Evolutionary conservation across 2,329 filamentous ascomycete genomes (phyloP).

Genomic region (Claviceps capensis): DNA sequence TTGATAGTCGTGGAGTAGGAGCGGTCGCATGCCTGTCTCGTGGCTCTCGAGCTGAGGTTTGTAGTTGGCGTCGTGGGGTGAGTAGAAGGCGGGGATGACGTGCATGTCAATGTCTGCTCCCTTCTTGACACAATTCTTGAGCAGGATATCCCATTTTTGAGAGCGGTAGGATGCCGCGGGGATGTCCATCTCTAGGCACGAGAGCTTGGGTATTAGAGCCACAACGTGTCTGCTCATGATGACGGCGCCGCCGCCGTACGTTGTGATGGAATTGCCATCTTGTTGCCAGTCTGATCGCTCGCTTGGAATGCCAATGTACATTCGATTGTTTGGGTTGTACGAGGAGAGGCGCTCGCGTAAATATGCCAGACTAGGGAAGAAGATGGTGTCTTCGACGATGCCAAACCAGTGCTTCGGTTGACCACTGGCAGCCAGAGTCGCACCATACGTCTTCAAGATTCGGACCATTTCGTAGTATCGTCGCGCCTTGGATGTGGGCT

Average conservation of each 20-base stretch:
- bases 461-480: constrained; percentile 26
- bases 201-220: constrained; percentile 19
- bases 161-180: constrained; percentile 8
- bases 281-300: constrained; percentile 29
- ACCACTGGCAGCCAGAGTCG: constrained; percentile 21
- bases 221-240: constrained; percentile 26
- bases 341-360: constrained; percentile 24
- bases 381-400: constrained; percentile 32
- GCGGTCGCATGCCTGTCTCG: constrained; percentile 26
- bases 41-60: constrained; percentile 18
- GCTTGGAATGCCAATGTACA: constrained; percentile 31
- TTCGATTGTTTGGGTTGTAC: constrained; percentile 18
- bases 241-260: constrained; percentile 31
- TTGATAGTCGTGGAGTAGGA: constrained; percentile 26
- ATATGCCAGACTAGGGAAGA: constrained; percentile 28
- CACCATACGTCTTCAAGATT: constrained; percentile 19
- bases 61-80: constrained; percentile 21
- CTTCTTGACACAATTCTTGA: constrained; percentile 26
- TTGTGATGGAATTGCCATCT: constrained; percentile 21
- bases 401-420: constrained; percentile 27
- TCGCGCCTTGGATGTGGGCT: constrained; percentile 18
- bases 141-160: constrained; percentile 26
- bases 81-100: constrained; percentile 29
- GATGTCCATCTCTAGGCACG: constrained; percentile 20
- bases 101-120: constrained; percentile 24